A percentile compares a stretch with the other conserved stretches of the same genome.
Conservation (phyloP, 441 rosid genomes). For the Flueggea neowawraea region DNA sequence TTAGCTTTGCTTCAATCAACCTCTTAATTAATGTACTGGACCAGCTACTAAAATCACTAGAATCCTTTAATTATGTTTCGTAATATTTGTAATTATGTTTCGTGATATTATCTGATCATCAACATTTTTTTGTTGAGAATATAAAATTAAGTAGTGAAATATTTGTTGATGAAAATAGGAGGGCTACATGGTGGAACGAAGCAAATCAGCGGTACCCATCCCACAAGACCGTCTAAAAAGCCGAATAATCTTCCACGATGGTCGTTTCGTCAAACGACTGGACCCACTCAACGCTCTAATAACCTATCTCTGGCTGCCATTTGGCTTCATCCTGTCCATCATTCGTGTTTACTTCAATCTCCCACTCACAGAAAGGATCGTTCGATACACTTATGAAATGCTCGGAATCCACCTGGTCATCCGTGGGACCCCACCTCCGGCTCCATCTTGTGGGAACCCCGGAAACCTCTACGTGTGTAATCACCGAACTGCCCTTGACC, state of each 20-base stretch:
- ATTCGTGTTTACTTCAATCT: slow-evolving; percentile 93
- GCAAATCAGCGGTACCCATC: slow-evolving; percentile 57
- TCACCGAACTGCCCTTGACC: slow-evolving; percentile 94
- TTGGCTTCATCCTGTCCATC: slow-evolving; percentile 82
- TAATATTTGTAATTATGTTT: no score
- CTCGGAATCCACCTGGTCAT: slow-evolving; percentile 89
- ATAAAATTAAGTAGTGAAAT: background rate
- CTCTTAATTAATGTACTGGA: no score
- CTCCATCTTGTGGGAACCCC: slow-evolving; percentile 71
- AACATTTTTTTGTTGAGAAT: no score
- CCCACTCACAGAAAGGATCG: slow-evolving; percentile 89
- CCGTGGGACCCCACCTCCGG: slow-evolving; percentile 77
- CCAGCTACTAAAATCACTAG: no score
- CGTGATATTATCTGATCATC: no score
- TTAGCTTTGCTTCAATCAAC: no score
- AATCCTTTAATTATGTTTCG: no score
- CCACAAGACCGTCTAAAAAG: slow-evolving; percentile 57
- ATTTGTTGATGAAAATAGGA: slow-evolving; percentile 43
- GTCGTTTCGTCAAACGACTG: slow-evolving; percentile 88
- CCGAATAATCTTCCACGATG: slow-evolving; percentile 90
- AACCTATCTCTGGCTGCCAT: slow-evolving; percentile 83
- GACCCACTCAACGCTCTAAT: slow-evolving; percentile 67
- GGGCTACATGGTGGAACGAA: slow-evolving; percentile 88
- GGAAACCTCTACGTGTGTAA: slow-evolving; percentile 98
- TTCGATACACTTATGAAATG: slow-evolving; percentile 91